Conservation (phyloP, 805 yeast species). For the Candida morakotiae region DNA sequence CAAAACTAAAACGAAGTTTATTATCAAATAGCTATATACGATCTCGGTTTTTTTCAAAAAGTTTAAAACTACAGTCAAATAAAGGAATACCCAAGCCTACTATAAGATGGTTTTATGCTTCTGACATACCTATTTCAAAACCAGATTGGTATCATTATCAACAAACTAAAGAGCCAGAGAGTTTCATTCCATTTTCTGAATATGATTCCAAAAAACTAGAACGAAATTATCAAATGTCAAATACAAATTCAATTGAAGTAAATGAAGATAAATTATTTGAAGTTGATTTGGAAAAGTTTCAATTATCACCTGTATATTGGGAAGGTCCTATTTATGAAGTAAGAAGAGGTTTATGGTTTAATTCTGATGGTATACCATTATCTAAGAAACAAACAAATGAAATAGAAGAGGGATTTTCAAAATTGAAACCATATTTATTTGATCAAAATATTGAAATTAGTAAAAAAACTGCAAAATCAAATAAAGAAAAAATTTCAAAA, state of each 20-base stretch:
- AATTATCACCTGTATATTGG: constrained; percentile 76
- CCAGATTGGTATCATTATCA: constrained; percentile 58
- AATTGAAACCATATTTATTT: constrained; percentile 32
- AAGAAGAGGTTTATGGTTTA: constrained; percentile 83
- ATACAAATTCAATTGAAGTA: constrained; percentile 46
- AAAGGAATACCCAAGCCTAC: constrained; percentile 6
- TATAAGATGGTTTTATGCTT: constrained; percentile 75
- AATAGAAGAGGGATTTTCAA: constrained; percentile 54
- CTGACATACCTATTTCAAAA: constrained; percentile 68
- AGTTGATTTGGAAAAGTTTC: constrained; percentile 56
- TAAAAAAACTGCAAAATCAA: constrained; percentile 7
- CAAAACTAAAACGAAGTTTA: neutral
- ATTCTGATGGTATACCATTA: constrained; percentile 53
- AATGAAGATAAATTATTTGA: constrained; percentile 77
- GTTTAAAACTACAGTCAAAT: too few species aligned
- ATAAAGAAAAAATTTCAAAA: constrained; percentile 12
- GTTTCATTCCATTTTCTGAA: constrained; percentile 64
- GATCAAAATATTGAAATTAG: constrained; percentile 8
- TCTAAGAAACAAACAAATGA: constrained; percentile 45
- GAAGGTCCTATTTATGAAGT: constrained; percentile 82
- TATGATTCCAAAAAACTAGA: constrained; percentile 66
- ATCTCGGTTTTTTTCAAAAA: too few species aligned
- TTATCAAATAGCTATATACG: neutral
- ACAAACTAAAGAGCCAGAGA: constrained; percentile 47
- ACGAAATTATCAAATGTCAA: constrained; percentile 7